Conservation (phyloP, 441 rosid species). For the Omphalea diandra region DNA sequence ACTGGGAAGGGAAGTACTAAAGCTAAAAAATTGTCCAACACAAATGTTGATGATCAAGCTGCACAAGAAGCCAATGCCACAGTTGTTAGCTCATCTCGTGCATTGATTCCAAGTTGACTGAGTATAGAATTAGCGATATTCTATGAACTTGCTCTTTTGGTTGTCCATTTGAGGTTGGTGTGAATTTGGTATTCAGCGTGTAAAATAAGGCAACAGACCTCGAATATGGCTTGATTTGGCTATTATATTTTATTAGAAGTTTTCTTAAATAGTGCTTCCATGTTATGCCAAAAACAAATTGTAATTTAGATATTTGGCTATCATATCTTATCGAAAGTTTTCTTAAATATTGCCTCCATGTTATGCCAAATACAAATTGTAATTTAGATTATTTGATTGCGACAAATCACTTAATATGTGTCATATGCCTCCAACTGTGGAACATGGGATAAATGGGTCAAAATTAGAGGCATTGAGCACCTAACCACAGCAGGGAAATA, state of each 20-base stretch:
- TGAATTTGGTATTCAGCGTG: conserved; percentile 21
- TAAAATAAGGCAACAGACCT: conserved; percentile 16
- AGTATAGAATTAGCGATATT: background rate
- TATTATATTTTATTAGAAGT: background rate
- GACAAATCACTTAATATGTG: conserved; percentile 1
- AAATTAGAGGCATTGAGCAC: conserved; percentile 15
- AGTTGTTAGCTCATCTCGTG: background rate
- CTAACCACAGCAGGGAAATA: background rate
- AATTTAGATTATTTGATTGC: conserved; percentile 16
- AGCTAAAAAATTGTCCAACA: conserved; percentile 25
- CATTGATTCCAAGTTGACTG: background rate
- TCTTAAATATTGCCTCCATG: no score
- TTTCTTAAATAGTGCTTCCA: no score
- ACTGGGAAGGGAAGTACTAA: conserved; percentile 34
- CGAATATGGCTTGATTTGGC: background rate
- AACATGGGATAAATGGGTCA: conserved; percentile 1
- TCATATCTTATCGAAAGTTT: background rate
- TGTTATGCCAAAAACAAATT: background rate
- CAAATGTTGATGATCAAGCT: conserved; percentile 12
- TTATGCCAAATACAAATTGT: background rate
- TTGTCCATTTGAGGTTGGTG: conserved; percentile 20
- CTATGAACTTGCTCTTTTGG: background rate
- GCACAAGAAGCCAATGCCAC: conserved; percentile 1
- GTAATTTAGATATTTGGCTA: conserved; percentile 8
- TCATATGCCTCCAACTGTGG: background rate